Evolutionary conservation across 768 basidiomycete genomes (phyloP).

Genomic region (Russula olivacea): DNA sequence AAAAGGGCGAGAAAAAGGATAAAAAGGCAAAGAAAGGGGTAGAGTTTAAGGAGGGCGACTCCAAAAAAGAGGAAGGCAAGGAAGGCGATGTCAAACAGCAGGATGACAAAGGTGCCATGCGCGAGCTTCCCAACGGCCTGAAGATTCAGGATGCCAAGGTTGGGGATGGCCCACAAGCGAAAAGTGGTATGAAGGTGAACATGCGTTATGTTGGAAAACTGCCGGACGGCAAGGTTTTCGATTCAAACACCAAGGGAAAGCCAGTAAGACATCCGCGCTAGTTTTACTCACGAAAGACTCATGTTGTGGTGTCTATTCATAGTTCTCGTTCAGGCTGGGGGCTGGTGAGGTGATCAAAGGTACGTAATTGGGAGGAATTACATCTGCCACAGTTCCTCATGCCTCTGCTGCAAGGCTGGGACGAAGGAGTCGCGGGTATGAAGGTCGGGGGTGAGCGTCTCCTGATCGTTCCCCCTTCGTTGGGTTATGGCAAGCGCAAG

Average conservation of each 20-base stretch:
- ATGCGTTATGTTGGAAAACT: conserved; percentile 96
- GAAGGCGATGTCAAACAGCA: conserved; percentile 28
- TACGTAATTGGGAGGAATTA: conserved; percentile 28
- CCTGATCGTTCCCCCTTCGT: conserved; percentile 62
- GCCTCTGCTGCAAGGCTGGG: conserved; percentile 59
- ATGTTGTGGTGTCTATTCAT: conserved; percentile 19
- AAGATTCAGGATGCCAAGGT: conserved; percentile 69
- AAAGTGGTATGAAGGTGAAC: conserved; percentile 72
- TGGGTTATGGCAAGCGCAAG: conserved; percentile 68
- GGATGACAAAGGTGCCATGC: conserved; percentile 32
- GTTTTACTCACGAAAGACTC: neutral
- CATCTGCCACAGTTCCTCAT: conserved; percentile 6
- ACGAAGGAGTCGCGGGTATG: conserved; percentile 89
- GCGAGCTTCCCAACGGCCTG: conserved; percentile 62
- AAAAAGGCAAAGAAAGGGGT: conserved; percentile 33
- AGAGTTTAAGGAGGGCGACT: conserved; percentile 22
- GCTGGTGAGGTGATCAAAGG: conserved; percentile 91
- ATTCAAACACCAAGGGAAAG: conserved; percentile 77
- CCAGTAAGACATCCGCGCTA: conserved; percentile 49
- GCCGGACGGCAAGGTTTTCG: conserved; percentile 66
- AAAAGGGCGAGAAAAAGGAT: conserved; percentile 36
- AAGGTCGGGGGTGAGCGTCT: conserved; percentile 82
- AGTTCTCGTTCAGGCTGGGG: conserved; percentile 79
- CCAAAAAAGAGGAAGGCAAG: conserved; percentile 22
- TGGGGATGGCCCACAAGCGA: conserved; percentile 81